Conservation (phyloP, 306 rosid genomes). For the Neltuma alba region DNA sequence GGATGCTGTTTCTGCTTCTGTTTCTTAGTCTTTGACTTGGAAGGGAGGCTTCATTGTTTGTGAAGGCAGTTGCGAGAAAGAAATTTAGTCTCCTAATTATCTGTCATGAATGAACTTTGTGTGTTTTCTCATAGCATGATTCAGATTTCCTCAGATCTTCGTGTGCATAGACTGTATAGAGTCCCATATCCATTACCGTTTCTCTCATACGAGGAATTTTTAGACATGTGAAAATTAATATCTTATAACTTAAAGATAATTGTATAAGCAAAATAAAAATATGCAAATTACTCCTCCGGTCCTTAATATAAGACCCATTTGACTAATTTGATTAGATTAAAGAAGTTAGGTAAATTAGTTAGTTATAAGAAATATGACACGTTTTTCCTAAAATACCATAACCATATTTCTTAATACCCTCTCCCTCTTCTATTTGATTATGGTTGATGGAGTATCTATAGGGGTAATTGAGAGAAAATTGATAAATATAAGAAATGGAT, state of each 20-base stretch:
- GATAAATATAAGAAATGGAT: too few species aligned
- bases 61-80: not conserved
- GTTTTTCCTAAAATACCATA: too few species aligned
- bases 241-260: not conserved
- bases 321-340: too few species aligned
- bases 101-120: not conserved
- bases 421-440: too few species aligned
- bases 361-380: too few species aligned
- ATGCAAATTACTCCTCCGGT: not conserved
- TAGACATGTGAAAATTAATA: not conserved
- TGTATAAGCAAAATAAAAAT: not conserved
- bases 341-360: too few species aligned
- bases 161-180: not conserved
- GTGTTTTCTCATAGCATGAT: not conserved
- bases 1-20: not conserved
- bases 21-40: not conserved
- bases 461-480: too few species aligned
- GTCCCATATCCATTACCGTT: not conserved
- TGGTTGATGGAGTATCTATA: too few species aligned
- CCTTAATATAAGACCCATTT: too few species aligned
- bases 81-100: not conserved
- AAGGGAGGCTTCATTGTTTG: not conserved
- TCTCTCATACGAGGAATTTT: not conserved
- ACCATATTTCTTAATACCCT: too few species aligned
- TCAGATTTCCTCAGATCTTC: not conserved